Evolutionary conservation across 352 stramenopile species (phyloP).

Genomic region (Phytophthora boehmeriae): DNA sequence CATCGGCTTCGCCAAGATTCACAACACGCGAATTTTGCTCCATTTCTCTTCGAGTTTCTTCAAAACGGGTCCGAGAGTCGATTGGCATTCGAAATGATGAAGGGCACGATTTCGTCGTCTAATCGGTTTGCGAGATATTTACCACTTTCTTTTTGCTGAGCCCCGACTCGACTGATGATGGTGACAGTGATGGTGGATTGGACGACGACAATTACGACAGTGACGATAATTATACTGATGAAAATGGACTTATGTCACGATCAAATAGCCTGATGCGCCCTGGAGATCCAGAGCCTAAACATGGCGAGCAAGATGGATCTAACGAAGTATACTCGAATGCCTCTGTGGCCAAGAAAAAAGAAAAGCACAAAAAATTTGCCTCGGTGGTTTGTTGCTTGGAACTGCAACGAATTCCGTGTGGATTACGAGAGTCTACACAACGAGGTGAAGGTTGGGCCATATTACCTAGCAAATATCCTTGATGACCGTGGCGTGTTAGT

Average conservation of each 20-base stretch:
- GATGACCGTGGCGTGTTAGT: slow-evolving; percentile 81
- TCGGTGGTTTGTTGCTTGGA: slow-evolving; percentile 87
- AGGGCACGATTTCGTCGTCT: slow-evolving; percentile 78
- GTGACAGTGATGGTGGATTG: slow-evolving; percentile 65
- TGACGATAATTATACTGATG: slow-evolving; percentile 75
- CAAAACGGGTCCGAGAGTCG: slow-evolving; percentile 68
- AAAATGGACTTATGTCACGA: slow-evolving; percentile 53
- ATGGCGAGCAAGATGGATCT: slow-evolving; percentile 40
- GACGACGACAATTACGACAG: slow-evolving; percentile 73
- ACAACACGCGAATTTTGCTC: slow-evolving; percentile 57
- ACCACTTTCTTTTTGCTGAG: slow-evolving; percentile 82
- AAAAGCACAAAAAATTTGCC: slow-evolving; percentile 70
- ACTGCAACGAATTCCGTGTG: slow-evolving; percentile 85
- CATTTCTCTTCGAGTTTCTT: slow-evolving; percentile 79
- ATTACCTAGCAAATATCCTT: slow-evolving; percentile 83
- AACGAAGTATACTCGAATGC: slow-evolving; percentile 37
- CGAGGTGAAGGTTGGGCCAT: slow-evolving; percentile 85
- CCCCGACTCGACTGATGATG: slow-evolving; percentile 68
- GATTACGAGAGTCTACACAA: slow-evolving; percentile 76
- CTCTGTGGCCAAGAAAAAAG: slow-evolving; percentile 65
- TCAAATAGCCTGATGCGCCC: slow-evolving; percentile 42
- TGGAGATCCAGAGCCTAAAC: slow-evolving; percentile 37
- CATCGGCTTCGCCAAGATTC: slow-evolving; percentile 29
- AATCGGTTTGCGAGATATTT: slow-evolving; percentile 83
- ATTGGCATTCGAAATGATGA: slow-evolving; percentile 71